Conservation (phyloP, 129 eudicot species). For the Daucus carota region DNA sequence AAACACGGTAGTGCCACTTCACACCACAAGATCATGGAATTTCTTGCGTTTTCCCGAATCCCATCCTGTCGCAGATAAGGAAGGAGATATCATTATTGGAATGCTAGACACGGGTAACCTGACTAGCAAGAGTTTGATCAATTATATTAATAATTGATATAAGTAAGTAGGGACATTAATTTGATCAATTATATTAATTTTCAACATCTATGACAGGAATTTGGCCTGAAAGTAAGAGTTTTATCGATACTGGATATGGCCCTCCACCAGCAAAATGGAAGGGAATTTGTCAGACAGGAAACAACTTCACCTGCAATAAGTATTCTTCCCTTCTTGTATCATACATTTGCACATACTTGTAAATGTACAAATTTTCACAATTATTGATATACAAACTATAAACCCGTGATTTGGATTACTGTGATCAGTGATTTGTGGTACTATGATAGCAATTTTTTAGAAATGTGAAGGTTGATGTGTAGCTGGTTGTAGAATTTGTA, state of each 20-base stretch:
- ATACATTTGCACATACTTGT: not conserved
- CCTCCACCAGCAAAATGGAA: slow-evolving; percentile 24
- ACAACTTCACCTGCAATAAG: slow-evolving; percentile 12
- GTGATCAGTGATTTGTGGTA: not conserved
- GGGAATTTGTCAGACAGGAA: slow-evolving; percentile 14
- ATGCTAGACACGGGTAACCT: slow-evolving; percentile 15
- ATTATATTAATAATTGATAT: not conserved
- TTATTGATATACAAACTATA: not conserved
- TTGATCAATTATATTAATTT: not conserved
- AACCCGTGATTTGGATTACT: not conserved
- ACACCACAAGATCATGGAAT: slow-evolving; percentile 19
- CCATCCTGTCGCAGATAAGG: not conserved
- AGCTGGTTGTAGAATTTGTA: not conserved
- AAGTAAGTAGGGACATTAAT: not conserved
- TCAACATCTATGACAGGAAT: slow-evolving; percentile 6
- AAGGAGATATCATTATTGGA: slow-evolving; percentile 12
- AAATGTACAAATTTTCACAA: not conserved
- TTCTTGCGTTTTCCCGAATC: slow-evolving; percentile 8
- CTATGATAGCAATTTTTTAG: not conserved
- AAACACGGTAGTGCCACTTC: slow-evolving; percentile 4
- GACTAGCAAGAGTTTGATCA: too few relatives aligned
- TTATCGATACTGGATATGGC: slow-evolving; percentile 16
- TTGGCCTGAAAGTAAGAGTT: slow-evolving; percentile 33
- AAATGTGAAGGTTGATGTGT: not conserved
- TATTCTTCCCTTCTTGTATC: not conserved